Conservation (phyloP, 176 grass and related monocot genomes). For the Alopecurus myosuroides region DNA sequence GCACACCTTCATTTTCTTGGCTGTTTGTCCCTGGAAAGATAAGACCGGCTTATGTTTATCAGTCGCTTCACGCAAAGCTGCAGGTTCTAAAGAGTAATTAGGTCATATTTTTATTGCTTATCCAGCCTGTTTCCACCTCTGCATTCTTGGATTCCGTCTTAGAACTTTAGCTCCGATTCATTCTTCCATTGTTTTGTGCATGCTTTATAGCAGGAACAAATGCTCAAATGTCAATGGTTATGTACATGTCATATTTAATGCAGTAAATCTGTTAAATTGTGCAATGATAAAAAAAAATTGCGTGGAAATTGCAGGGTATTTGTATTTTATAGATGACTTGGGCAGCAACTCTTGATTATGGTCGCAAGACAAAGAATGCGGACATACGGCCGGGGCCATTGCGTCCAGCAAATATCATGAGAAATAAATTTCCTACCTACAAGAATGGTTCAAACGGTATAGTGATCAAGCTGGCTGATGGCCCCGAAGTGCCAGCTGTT, state of each 20-base stretch:
- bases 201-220: slow-evolving; percentile 14
- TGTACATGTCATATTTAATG: neutral
- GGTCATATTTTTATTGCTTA: slow-evolving; percentile 1
- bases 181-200: neutral
- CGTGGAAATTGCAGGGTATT: slow-evolving; percentile 9
- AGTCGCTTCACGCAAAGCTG: neutral
- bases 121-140: slow-evolving; percentile 30
- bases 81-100: neutral
- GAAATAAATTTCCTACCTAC: slow-evolving; percentile 63
- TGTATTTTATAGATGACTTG: slow-evolving; percentile 40
- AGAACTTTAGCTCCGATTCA: neutral
- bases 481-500: slow-evolving; percentile 38
- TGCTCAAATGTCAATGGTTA: neutral
- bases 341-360: slow-evolving; percentile 46
- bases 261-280: neutral
- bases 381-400: slow-evolving; percentile 38
- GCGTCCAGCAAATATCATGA: slow-evolving; percentile 50
- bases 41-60: slow-evolving; percentile 13
- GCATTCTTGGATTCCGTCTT: slow-evolving; percentile 12
- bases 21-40: slow-evolving; percentile 12
- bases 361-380: slow-evolving; percentile 33
- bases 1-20: slow-evolving; percentile 8
- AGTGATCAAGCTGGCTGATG: slow-evolving; percentile 49
- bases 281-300: neutral
- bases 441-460: slow-evolving; percentile 61